Base-by-base conservation (phyloP, 805 yeast species). In the Metschnikowia noctiluminum region DNA sequence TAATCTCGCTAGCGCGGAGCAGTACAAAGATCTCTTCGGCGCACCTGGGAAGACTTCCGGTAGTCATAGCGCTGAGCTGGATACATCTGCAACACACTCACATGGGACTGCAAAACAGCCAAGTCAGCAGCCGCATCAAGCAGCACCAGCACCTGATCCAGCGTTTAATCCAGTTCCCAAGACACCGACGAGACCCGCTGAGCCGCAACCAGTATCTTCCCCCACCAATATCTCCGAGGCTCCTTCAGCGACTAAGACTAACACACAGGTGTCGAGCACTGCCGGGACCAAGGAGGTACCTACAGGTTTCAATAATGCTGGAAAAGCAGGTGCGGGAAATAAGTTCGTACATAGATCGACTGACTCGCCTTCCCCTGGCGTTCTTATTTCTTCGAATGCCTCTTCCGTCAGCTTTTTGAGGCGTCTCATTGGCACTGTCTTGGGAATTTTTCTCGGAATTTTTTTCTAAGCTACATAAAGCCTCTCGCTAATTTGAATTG, bases 1-100 rank as follows among this genome's bases (percentile, higher is more conserved):
- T 16, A 48, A 51, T 31, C 42, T 49, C 28, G 60, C 60, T 26
- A 52, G 46, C 8, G 52, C 52, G 41, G 58, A 53, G 41, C 60
- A 56, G 42, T 48, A 50, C 49, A 42, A 35, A 28, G 38, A 45
- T 21, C 40, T 53, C 39, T 42, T 48, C 35, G 49, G 49, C 2
- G 35, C 43, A 9, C 43, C 43, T 28, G 45, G 42, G 30, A 46
- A 46, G 26, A 40, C 14, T 13, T 10, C 40, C 4, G 49, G 41
- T 14, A 27, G 42, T 15, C 27, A 28, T 30, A 28, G n/a, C 13
- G 32, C 13, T 36, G 42, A 6, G 5, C 41, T 7, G 15, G 42
- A 40, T 11, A 21, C 41, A 14, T 7, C 45, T n/a, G 34, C 16
- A 13, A 15, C 12, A 13, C 40, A 16, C 26, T 16, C 14, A 7